Evolutionary conservation across 495 filamentous ascomycete species (phyloP), one percentile per base, ranked within the genome.

Genomic region (Penicillium paradoxum): DNA sequence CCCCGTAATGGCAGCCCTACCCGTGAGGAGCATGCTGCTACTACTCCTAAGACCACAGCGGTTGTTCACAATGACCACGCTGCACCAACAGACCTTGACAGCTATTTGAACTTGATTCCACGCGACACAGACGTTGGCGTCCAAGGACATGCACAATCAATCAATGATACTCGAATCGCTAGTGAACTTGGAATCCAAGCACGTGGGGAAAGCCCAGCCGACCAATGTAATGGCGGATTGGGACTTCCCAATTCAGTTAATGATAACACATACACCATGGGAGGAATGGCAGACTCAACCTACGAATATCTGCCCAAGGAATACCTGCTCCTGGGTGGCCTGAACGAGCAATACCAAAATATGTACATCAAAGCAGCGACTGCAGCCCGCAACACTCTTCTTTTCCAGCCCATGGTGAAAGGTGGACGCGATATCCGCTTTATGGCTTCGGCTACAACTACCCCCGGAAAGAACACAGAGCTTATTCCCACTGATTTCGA

Each of bases 241-340:
- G 53, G 58, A 44, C 57, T 64, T 34, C 59, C 64, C 7, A 36
- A 44, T 1, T 55, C 64, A 13, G 43, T 36, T 18, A 58, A 51
- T 19, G 55, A 64, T 21, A 71, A 78, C 34, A 73, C 66, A 38
- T 95, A 84, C 55, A 83, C 80, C 0, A 79, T 97, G 65, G 95
- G 90, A 39, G 90, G 86, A 49, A 82, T 83, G 68, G 86, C 91
- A 49, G 93, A 97, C 66, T 96, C 90, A 14, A 84, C 89, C 2
- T 97, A 97, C 66, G 93, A 98, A 65, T 98, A 98, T 66, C 78
- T 98, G 45, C 87, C 95, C 21, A 98, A 98, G 64, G 82, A 78
- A 54, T 73, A 74, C 36, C 67, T 79, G 57, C 81, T 98, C 21
- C 80, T 97, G 13, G 95, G 93, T 49, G 95, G 92, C 10, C 70